Evolutionary conservation across 192 early-diverging fungal species (phyloP).

Genomic region (Bifiguratus adelaidae): DNA sequence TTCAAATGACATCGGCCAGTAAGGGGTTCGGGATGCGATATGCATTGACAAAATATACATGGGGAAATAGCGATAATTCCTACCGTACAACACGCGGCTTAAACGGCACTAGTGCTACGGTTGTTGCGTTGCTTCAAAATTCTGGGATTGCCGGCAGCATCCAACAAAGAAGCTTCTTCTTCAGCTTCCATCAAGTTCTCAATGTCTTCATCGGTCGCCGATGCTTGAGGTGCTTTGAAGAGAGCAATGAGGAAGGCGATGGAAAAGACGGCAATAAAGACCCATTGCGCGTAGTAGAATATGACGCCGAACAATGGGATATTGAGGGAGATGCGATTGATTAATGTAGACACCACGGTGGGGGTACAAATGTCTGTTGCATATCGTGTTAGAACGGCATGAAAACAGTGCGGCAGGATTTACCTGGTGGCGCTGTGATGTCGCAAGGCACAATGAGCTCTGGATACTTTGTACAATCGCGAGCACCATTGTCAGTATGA

Average conservation of each 20-base stretch:
- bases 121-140: no score
- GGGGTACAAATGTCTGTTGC: slow-evolving; percentile 40
- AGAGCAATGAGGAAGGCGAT: slow-evolving; percentile 25
- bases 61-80: no score
- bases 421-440: slow-evolving; percentile 34
- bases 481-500: slow-evolving; percentile 18
- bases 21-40: no score
- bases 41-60: no score
- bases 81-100: no score
- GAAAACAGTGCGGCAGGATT: neutral
- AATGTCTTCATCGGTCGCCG: slow-evolving; percentile 19
- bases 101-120: no score
- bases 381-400: neutral
- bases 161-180: slow-evolving; percentile 18
- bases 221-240: slow-evolving; percentile 15
- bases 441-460: slow-evolving; percentile 46
- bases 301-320: slow-evolving; percentile 40
- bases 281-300: slow-evolving; percentile 45
- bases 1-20: no score
- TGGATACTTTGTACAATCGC: slow-evolving; percentile 33
- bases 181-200: slow-evolving; percentile 22
- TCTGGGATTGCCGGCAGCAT: no score
- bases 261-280: slow-evolving; percentile 29
- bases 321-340: slow-evolving; percentile 29
- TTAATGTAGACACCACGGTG: slow-evolving; percentile 35